Evolutionary conservation across 306 rosid species (phyloP).

Genomic region (Cucumis melo): DNA sequence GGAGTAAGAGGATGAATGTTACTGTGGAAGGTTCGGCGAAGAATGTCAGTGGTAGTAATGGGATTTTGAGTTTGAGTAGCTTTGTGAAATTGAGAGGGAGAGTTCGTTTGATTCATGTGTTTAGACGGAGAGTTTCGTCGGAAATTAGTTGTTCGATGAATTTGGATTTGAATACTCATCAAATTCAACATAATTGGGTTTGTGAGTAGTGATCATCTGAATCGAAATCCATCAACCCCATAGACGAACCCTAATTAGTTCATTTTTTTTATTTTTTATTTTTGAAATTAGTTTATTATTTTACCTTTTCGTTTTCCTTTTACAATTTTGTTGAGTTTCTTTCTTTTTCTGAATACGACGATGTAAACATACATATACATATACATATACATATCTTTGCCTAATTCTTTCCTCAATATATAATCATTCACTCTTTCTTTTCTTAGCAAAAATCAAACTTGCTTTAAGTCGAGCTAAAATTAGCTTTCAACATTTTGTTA

Average conservation of each 20-base stretch:
- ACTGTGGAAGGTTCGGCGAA: constrained; percentile 15
- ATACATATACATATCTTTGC: too few species aligned
- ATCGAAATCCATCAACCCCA: neutral
- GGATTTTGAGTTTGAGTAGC: constrained; percentile 31
- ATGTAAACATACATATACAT: neutral
- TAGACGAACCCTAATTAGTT: neutral
- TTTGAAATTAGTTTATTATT: neutral
- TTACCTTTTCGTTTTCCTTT: neutral
- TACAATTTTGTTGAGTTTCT: neutral
- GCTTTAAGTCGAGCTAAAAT: too few species aligned
- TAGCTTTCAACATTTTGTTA: too few species aligned
- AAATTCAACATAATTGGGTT: constrained; percentile 15
- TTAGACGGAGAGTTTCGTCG: constrained; percentile 16
- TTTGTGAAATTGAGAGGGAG: constrained; percentile 27
- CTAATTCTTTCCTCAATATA: too few species aligned
- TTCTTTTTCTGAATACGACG: neutral
- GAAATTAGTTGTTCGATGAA: constrained; percentile 34
- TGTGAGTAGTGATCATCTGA: constrained; percentile 11
- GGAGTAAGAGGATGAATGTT: constrained; percentile 11
- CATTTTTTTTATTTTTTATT: neutral
- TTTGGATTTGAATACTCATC: constrained; percentile 27
- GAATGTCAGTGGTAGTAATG: neutral
- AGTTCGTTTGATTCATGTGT: constrained; percentile 24
- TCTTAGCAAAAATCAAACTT: too few species aligned
- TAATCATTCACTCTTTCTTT: too few species aligned